phyloP scores from a whole-genome alignment of 2,329 filamentous ascomycete genomes.

The Ophiostoma sp. region DNA sequence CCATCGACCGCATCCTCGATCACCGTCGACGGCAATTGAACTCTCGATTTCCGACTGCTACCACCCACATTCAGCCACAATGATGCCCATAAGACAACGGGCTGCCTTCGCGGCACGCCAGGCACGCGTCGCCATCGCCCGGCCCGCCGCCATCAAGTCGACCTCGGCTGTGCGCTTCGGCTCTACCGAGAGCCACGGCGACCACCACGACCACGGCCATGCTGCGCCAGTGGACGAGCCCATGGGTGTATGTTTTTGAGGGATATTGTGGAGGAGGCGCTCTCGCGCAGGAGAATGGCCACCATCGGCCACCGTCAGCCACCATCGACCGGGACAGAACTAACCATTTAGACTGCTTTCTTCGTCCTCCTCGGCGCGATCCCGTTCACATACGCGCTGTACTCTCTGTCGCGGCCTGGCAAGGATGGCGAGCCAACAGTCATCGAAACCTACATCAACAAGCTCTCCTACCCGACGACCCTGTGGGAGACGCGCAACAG shows the following conservation, averaged over 20 bases:
- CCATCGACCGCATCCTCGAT: background rate
- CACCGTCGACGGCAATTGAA: conserved; percentile 13
- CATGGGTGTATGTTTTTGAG: conserved; percentile 47
- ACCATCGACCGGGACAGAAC: background rate
- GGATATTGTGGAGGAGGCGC: background rate
- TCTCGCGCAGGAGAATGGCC: background rate
- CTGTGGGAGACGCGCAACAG: conserved; percentile 50
- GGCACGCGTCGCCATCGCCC: conserved; percentile 26
- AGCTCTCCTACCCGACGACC: conserved; percentile 44
- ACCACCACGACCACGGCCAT: conserved; percentile 32
- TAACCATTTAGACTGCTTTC: conserved; percentile 4
- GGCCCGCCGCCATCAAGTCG: conserved; percentile 25
- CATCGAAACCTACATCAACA: conserved; percentile 43
- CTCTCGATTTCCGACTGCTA: background rate
- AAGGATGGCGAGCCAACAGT: conserved; percentile 47
- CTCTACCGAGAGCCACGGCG: conserved; percentile 34
- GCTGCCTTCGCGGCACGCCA: conserved; percentile 37
- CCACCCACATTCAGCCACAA: conserved; percentile 26
- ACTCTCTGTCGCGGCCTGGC: conserved; percentile 45
- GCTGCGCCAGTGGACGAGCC: conserved; percentile 47
- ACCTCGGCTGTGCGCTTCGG: conserved; percentile 40
- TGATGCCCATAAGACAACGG: conserved; percentile 38
- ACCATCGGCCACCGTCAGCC: background rate
- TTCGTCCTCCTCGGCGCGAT: conserved; percentile 36
- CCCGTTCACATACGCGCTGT: conserved; percentile 42